phyloP scores from a whole-genome alignment of 2,329 filamentous ascomycete species.

The Fusarium sambucinum region DNA sequence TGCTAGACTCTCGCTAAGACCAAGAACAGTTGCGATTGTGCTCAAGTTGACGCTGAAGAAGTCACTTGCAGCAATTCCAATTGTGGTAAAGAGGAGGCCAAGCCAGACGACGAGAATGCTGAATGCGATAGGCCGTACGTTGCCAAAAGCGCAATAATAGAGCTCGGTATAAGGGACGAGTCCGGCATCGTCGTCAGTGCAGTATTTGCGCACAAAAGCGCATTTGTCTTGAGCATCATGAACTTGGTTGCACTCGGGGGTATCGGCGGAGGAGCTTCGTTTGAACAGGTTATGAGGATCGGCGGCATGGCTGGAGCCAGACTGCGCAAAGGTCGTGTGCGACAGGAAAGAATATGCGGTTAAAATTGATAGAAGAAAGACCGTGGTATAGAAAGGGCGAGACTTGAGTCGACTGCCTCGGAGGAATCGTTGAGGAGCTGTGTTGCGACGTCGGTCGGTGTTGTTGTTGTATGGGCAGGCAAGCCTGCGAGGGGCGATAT shows the following conservation, averaged over 20 bases:
- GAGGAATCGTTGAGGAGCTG: conserved; percentile 22
- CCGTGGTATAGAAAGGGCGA: conserved; percentile 63
- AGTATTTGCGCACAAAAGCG: conserved; percentile 84
- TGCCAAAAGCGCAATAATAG: conserved; percentile 85
- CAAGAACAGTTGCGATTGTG: conserved; percentile 88
- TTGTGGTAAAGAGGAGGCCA: conserved; percentile 91
- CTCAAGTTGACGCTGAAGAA: conserved; percentile 98
- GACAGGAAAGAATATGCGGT: conserved; percentile 59
- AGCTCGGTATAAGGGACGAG: conserved; percentile 88
- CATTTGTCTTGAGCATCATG: conserved; percentile 85
- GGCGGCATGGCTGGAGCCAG: conserved; percentile 19
- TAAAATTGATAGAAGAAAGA: conserved; percentile 61
- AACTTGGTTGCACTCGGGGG: conserved; percentile 79
- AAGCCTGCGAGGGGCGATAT: conserved; percentile 21
- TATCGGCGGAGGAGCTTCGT: conserved; percentile 46
- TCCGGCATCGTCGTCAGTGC: conserved; percentile 88
- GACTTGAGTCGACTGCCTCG: conserved; percentile 57
- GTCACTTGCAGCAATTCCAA: conserved; percentile 96
- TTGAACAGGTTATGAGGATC: conserved; percentile 39
- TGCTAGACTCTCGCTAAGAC: conserved; percentile 94
- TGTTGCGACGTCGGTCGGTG: conserved; percentile 15
- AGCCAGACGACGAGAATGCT: conserved; percentile 83
- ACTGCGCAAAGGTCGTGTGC: conserved; percentile 38
- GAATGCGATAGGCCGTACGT: conserved; percentile 82
- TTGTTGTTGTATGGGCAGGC: conserved; percentile 14